These are phyloP conservation scores for Coemansia erecta DNA, from an alignment of 192 early-diverging fungal genomes.

Conservation along the genomic window DNA sequence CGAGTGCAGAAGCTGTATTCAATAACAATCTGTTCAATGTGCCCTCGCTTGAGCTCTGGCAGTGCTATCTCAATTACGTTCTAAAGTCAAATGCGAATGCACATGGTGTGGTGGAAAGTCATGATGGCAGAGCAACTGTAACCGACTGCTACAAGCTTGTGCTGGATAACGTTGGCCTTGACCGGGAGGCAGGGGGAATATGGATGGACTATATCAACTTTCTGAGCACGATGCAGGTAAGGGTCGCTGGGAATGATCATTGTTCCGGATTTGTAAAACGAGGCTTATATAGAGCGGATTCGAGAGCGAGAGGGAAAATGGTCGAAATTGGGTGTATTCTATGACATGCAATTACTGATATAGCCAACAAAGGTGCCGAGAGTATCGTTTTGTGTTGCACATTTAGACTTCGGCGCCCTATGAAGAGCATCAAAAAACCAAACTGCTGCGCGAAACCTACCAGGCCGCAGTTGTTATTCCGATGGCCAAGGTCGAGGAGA, in stretches of 20 bases:
- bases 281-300: background rate
- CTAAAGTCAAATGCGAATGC: slow-evolving; percentile 65
- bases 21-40: slow-evolving; percentile 75
- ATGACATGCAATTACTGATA: background rate
- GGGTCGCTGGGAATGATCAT: slow-evolving; percentile 2
- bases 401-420: slow-evolving; percentile 53
- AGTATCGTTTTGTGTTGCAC: background rate
- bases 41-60: slow-evolving; percentile 85
- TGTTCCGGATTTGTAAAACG: too few relatives aligned
- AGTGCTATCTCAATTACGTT: slow-evolving; percentile 86
- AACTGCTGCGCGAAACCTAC: slow-evolving; percentile 75
- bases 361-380: background rate
- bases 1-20: slow-evolving; percentile 81
- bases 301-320: background rate
- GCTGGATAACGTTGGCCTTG: slow-evolving; percentile 80
- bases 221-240: slow-evolving; percentile 70
- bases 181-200: slow-evolving; percentile 83
- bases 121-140: slow-evolving; percentile 68
- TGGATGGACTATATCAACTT: slow-evolving; percentile 89
- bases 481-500: slow-evolving; percentile 79
- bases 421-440: slow-evolving; percentile 92
- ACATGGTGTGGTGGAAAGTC: slow-evolving; percentile 44
- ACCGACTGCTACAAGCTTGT: slow-evolving; percentile 87
- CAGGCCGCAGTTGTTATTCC: slow-evolving; percentile 88
- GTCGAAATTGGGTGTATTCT: background rate